Base-by-base conservation (phyloP, 805 yeast genomes). In the Metschnikowia kofuensis region DNA sequence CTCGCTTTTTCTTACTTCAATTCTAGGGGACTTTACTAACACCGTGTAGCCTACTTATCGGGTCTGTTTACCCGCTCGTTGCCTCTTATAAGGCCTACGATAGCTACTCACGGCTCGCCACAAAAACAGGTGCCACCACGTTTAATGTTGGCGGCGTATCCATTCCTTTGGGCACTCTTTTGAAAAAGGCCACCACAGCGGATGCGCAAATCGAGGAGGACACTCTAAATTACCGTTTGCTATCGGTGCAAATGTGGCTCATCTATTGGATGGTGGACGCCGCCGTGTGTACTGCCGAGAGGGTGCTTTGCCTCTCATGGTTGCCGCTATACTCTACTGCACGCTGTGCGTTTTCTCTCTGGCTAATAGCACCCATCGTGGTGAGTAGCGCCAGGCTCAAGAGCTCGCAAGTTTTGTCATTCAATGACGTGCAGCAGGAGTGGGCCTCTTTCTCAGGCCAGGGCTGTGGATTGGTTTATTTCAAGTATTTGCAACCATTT, bases 221-320 rank as follows among this genome's bases (percentile, higher is more conserved):
- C 37, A 44, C 50, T 29, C 40, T 66, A 42, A 67, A 63, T 46
- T 42, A 44, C 28, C 63, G 60, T 44, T 57, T 68, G 46, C 51
- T 66, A 35, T 35, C 60, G 6, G 54, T 69, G 38, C 71, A 73
- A 53, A 69, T 76, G 65, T 73, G 76, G 77, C 59, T 67, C 29
- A 62, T 70, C 28, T 70, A 86, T 65, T 89, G 96, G 96, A 71
- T 85, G 11, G 82, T 85, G 1, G 65, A 76, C 45, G 76, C 84
- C 7, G 62, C 74, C 38, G 56, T 70, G 8, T 64, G 68, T 1
- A 55, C 67, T 11, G 78, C 76, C 49, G 69, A 76, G 39, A 61
- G 69, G 31, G 54, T 79, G 15, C 65, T 76, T 9, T 69, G 79
- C 16, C 44, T 87, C n/a, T 59, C 74, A 37, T 60, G 66, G 39